These are phyloP conservation scores for Calonectria montana DNA, from an alignment of 2,329 filamentous ascomycete genomes.

Conservation along the genomic window DNA sequence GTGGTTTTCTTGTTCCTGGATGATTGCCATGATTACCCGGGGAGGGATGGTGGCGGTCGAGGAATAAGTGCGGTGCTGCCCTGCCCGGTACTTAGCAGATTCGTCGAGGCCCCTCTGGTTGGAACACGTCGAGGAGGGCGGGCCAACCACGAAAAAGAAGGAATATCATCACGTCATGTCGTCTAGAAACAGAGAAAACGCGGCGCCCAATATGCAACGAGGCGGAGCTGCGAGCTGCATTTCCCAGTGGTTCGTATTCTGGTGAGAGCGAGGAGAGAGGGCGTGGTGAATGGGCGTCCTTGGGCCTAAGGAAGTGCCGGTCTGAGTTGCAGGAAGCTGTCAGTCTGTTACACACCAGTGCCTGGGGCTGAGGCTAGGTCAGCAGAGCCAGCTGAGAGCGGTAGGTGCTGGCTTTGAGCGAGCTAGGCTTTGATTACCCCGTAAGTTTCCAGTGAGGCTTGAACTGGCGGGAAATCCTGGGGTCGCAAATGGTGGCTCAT, in stretches of 20 bases:
- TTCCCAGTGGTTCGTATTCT: slow-evolving; percentile 17
- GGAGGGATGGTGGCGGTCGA: slow-evolving; percentile 2
- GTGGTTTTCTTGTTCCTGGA: background rate
- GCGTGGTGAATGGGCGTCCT: background rate
- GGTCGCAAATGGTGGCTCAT: background rate
- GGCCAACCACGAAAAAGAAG: background rate
- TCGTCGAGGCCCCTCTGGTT: background rate
- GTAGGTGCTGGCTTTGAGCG: background rate
- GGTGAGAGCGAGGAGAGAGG: background rate
- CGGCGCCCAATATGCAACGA: background rate
- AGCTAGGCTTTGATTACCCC: background rate
- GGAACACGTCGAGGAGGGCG: background rate
- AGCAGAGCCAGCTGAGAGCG: background rate
- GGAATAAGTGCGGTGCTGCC: background rate
- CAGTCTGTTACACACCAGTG: slow-evolving; percentile 38
- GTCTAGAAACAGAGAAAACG: background rate
- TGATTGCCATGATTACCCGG: background rate
- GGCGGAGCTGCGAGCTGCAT: slow-evolving; percentile 8
- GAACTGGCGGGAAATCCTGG: background rate
- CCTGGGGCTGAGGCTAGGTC: slow-evolving; percentile 26
- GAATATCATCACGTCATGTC: slow-evolving; percentile 8
- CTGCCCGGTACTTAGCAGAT: background rate
- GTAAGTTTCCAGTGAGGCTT: background rate
- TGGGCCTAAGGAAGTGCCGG: slow-evolving; percentile 5
- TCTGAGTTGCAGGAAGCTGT: slow-evolving; percentile 32